A percentile compares a stretch with the other conserved stretches of the same genome.
These are phyloP conservation scores for Xylaria sp. DNA, from an alignment of 2,329 filamentous ascomycete species.

Conservation along the genomic window DNA sequence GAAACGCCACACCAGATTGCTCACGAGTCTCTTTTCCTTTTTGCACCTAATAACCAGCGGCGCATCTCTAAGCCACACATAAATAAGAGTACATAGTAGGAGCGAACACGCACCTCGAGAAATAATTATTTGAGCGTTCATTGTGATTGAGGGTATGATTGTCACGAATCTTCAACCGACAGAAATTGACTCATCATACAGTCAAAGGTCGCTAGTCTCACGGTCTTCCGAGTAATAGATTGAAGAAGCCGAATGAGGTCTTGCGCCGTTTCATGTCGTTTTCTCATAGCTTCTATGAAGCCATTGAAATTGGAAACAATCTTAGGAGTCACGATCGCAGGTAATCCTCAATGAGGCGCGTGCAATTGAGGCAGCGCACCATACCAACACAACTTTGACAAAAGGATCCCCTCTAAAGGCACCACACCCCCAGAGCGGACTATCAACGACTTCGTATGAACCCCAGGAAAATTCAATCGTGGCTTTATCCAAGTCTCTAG, in stretches of 20 bases:
- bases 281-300: neutral
- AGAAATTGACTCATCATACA: conserved; percentile 10
- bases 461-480: conserved; percentile 23
- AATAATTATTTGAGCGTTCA: neutral
- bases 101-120: neutral
- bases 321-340: conserved; percentile 9
- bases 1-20: neutral
- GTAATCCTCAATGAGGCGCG: conserved; percentile 11
- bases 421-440: conserved; percentile 30
- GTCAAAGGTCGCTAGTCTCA: conserved; percentile 12
- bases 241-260: conserved; percentile 4
- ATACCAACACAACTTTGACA: conserved; percentile 24
- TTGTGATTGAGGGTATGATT: neutral
- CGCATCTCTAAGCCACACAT: neutral
- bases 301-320: neutral
- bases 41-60: neutral
- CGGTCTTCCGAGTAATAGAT: conserved; percentile 17
- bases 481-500: conserved; percentile 16
- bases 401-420: conserved; percentile 27
- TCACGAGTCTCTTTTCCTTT: neutral
- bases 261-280: neutral
- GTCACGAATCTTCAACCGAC: neutral
- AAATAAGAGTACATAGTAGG: neutral
- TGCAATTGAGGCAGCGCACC: conserved; percentile 19
- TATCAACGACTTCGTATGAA: conserved; percentile 7